Evolutionary conservation across 2,329 filamentous ascomycete species (phyloP), one percentile per base, ranked within the genome.

Genomic region (Kalaharituber pfeilii): DNA sequence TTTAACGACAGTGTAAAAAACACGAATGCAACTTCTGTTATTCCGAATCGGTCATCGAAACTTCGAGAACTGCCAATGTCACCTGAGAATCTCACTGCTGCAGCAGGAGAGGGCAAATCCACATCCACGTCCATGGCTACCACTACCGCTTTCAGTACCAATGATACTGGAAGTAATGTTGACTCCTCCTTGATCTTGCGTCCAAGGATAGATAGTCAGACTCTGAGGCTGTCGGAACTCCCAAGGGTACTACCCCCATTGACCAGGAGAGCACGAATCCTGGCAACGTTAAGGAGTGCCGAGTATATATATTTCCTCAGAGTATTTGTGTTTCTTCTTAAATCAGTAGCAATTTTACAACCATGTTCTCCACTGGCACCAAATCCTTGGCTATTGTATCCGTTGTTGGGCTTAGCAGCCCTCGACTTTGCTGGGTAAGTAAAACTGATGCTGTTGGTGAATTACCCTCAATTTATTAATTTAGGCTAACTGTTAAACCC

Each of bases 341-440:
- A 94, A 67, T 69, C 87, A 7, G 69, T 75, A 11, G 78, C 78
- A 0, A 68, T 91, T 8, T 73, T 76, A 2, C 73, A 75, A 49
- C 76, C 81, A 0, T 94, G 87, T 66, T 79, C 78, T 65, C 86
- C 86, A 0, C 80, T 80, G 55, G 78, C 79, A 44, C 73, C 78
- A n/a, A 80, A 75, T 45, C 71, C 78, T 5, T 76, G 76, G 66
- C 68, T 87, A 3, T 72, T 79, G 3, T 80, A 82, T 60, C 79
- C 82, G 2, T 70, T 94, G 1, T 69, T 93, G 3, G 68, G 75
- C 2, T 66, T 89, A 6, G 86, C 85, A 7, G 78, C 76, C 1
- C 62, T 86, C 11, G 85, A 88, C 39, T 61, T 61, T 52, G 36
- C 55, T 5, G 50, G 30, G 56, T 54, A 51, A 18, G 52, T 27